Percentiles rank a stretch among this genome's conserved stretches.
Evolutionary conservation across 208 protist genomes (phyloP).

Genomic region (Lotmaria passim): DNA sequence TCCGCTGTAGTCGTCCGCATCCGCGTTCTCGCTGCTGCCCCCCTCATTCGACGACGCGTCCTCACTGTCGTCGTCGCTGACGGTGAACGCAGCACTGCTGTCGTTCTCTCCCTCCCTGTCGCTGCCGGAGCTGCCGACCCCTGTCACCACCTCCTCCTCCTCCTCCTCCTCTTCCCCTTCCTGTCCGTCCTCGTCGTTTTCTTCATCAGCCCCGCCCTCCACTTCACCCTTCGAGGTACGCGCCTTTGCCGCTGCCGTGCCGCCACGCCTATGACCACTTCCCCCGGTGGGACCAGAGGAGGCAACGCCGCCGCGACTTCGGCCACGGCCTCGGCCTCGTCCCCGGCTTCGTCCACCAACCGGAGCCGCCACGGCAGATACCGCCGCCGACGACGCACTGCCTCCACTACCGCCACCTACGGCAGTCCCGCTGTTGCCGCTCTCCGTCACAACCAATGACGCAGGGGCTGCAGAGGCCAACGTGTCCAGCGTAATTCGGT

Average conservation of each 20-base stretch:
- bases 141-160: not conserved
- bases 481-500: conserved; percentile 6
- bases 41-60: conserved; percentile 16
- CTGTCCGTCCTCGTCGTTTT: not conserved
- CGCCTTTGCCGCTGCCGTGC: conserved; percentile 2
- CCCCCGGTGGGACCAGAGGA: conserved; percentile 10
- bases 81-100: not conserved
- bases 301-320: not conserved
- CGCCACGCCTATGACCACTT: conserved; percentile 13
- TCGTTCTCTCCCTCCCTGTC: not conserved
- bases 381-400: no score
- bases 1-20: conserved; percentile 1
- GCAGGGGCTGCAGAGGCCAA: conserved; percentile 13
- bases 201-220: not conserved
- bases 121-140: not conserved
- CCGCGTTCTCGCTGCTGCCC: conserved; percentile 6
- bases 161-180: conserved; percentile 13
- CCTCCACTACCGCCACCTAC: not conserved
- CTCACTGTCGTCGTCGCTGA: conserved; percentile 20
- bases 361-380: not conserved
- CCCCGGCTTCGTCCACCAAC: not conserved
- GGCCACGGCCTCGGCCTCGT: conserved; percentile 1
- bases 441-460: conserved; percentile 15
- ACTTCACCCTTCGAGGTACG: not conserved
- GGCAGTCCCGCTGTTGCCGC: not conserved